Evolutionary conservation across 2,329 filamentous ascomycete species (phyloP).

Genomic region (Didymosphaeria variabile): DNA sequence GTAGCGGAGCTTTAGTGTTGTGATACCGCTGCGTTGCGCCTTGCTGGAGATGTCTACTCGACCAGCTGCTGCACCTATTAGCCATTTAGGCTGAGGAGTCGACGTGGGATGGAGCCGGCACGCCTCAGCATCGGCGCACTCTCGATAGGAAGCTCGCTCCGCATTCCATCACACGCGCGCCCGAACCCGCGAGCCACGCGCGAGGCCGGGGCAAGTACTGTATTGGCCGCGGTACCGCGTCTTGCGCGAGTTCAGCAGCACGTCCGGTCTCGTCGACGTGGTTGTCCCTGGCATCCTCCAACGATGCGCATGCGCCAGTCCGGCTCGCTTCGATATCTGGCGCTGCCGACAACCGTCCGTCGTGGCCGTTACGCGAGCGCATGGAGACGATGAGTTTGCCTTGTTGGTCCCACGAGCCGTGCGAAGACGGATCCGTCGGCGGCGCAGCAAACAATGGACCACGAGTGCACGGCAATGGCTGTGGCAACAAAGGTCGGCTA

Average conservation of each 20-base stretch:
- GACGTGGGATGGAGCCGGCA: conserved; percentile 23
- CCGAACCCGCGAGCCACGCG: background rate
- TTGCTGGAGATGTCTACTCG: conserved; percentile 35
- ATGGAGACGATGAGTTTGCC: conserved; percentile 12
- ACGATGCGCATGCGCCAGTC: conserved; percentile 13
- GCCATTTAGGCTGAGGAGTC: conserved; percentile 44
- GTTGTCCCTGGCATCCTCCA: conserved; percentile 11
- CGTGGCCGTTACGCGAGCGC: conserved; percentile 34
- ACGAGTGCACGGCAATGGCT: background rate
- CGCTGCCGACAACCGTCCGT: conserved; percentile 29
- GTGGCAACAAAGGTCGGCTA: conserved; percentile 30
- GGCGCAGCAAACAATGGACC: conserved; percentile 16
- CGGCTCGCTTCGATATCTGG: conserved; percentile 34
- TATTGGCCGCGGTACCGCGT: conserved; percentile 6
- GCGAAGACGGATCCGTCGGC: conserved; percentile 17
- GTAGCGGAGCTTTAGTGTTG: conserved; percentile 12
- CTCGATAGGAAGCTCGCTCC: conserved; percentile 7
- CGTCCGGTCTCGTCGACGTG: conserved; percentile 5
- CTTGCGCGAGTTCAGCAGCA: conserved; percentile 4
- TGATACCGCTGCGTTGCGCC: conserved; percentile 16
- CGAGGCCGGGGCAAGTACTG: background rate
- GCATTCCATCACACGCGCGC: conserved; percentile 3
- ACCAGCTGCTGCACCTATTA: conserved; percentile 34
- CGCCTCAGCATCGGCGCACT: conserved; percentile 3
- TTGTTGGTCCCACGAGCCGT: background rate